Percentiles rank a stretch among this genome's conserved stretches.
Evolutionary conservation across 371 early-diverging fungal species (phyloP).

Genomic region (Rhizopus sp.): DNA sequence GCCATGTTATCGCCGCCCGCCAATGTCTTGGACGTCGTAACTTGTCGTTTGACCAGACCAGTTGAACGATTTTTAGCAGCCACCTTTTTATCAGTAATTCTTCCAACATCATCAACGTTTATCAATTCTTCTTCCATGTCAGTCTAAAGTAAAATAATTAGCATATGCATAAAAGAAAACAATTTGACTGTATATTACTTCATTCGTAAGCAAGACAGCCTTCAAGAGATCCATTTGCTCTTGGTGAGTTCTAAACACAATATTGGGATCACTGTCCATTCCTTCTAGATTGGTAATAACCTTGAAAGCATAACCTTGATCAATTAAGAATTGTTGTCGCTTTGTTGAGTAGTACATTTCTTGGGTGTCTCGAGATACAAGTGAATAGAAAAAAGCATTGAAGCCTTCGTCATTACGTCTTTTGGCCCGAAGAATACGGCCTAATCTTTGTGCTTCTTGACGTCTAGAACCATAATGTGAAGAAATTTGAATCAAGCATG

Average conservation of each 20-base stretch:
- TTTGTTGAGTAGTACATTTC: slow-evolving; percentile 99
- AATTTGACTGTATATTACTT: slow-evolving; percentile 40
- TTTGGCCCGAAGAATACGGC: slow-evolving; percentile 98
- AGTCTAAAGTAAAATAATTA: slow-evolving; percentile 29
- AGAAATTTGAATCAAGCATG: slow-evolving; percentile 98
- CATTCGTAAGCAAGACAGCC: slow-evolving; percentile 83
- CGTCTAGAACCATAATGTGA: slow-evolving; percentile 99
- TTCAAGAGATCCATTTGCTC: slow-evolving; percentile 92
- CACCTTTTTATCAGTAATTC: slow-evolving; percentile 46
- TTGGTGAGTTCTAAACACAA: slow-evolving; percentile 74
- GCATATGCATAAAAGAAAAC: slow-evolving; percentile 21
- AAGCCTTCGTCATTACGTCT: slow-evolving; percentile 95
- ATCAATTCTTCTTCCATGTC: slow-evolving; percentile 61
- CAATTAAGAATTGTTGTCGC: slow-evolving; percentile 98
- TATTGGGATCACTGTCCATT: slow-evolving; percentile 68
- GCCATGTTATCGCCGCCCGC: slow-evolving; percentile 96
- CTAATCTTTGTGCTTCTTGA: slow-evolving; percentile 99
- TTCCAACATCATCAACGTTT: slow-evolving; percentile 43
- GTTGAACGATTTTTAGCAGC: slow-evolving; percentile 38
- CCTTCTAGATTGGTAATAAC: slow-evolving; percentile 88
- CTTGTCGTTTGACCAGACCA: slow-evolving; percentile 42
- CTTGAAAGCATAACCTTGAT: slow-evolving; percentile 99
- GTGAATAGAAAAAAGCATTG: slow-evolving; percentile 98
- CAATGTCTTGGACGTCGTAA: slow-evolving; percentile 76
- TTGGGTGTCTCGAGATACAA: slow-evolving; percentile 98